These are phyloP conservation scores for Odonthalia washingtoniensis DNA, from an alignment of 31 red algal genomes.

Conservation along the genomic window DNA sequence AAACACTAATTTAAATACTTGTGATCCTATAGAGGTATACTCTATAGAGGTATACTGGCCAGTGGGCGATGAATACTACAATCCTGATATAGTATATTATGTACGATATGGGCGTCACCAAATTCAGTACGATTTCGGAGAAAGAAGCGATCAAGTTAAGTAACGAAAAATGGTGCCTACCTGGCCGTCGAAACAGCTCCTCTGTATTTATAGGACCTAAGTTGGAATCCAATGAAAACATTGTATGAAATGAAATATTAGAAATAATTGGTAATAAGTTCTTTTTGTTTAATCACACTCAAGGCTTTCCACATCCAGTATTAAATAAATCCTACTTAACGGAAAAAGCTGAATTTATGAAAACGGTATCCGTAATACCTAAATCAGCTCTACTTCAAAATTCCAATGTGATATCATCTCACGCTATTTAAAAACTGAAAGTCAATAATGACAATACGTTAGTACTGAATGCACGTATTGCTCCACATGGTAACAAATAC, in stretches of 20 bases:
- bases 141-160: not conserved
- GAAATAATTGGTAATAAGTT: not conserved
- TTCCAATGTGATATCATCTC: slow-evolving; percentile 38
- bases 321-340: not conserved
- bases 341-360: not conserved
- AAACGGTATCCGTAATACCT: too few relatives aligned
- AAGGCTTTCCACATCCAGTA: not conserved
- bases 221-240: not conserved
- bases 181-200: not conserved
- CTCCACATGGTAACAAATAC: slow-evolving; percentile 12
- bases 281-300: too few relatives aligned
- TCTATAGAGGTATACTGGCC: not conserved
- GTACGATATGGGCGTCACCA: not conserved
- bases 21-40: too few relatives aligned
- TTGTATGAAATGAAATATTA: not conserved
- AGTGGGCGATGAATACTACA: not conserved
- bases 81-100: not conserved
- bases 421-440: slow-evolving; percentile 17
- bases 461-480: not conserved
- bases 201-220: not conserved
- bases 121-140: not conserved
- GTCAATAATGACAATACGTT: not conserved
- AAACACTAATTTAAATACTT: not conserved
- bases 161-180: not conserved
- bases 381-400: not conserved